Evolutionary conservation across 1,139 yeast genomes (phyloP), one percentile per base, ranked within the genome.

Genomic region (Trichomonascaceae sp.): DNA sequence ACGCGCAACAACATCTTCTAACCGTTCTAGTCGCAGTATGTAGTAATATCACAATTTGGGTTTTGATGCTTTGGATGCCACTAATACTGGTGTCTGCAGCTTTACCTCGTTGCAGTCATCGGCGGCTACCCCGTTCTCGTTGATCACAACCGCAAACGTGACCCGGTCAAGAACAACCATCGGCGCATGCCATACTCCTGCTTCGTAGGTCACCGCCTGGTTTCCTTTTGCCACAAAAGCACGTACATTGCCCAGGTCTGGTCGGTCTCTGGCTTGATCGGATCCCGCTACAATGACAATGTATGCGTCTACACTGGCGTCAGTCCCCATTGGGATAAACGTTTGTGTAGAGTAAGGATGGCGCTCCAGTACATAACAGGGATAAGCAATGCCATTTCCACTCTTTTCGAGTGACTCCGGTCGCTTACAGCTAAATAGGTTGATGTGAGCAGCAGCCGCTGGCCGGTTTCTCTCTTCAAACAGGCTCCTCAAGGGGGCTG

Each of bases 331-430:
- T 4, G 97, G 97, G 16, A 82, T 51, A 52, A 87, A 87, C 0
- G 95, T 79, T 55, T 87, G 97, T 0, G 95, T 76, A n/a, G 89
- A 70, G 50, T 57, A 79, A 5, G 95, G 95, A 51, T 87, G 97
- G 56, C 93, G 69, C 52, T 87, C 97, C 23, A 87, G 64, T 1
- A 85, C 94, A 43, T 69, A 76, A 17, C 82, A 60, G 1, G 58
- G 51, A 51, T 82, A 84, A 0, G 32, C 34, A 3, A 36, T 45
- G 1, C 40, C 38, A 20, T 44, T 39, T 29, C 42, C 37, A 5
- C 53, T 49, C 37, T 79, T 65, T n/a, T n/a, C n/a, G 37, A 78
- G 60, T 44, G 75, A 79, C 28, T 53, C 59, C 2, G 93, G 92
- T 3, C 87, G 82, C 4, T 75, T 68, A 45, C 94, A 81, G 37